phyloP scores from a whole-genome alignment of 1,284 basidiomycete species.

The Austropuccinia psidii region DNA sequence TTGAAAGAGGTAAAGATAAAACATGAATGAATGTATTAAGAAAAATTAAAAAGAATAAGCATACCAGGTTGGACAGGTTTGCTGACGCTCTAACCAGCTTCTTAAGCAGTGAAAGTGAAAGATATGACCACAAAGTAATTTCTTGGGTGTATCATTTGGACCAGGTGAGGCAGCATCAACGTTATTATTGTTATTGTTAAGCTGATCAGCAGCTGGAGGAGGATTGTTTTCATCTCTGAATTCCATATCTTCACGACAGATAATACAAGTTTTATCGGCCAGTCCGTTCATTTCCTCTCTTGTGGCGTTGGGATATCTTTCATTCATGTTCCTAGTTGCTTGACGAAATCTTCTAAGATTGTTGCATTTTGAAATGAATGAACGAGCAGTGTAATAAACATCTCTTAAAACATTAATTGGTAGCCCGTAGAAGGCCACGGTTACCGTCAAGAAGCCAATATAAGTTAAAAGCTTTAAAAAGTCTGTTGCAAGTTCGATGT shows the following conservation, averaged over 20 bases:
- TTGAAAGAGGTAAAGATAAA: neutral
- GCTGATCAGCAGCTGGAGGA: neutral
- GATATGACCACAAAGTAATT: slow-evolving; percentile 88
- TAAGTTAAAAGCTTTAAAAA: slow-evolving; percentile 89
- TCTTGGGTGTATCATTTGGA: slow-evolving; percentile 92
- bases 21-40: neutral
- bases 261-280: slow-evolving; percentile 90
- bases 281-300: slow-evolving; percentile 68
- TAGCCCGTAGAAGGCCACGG: slow-evolving; percentile 87
- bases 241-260: slow-evolving; percentile 94
- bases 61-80: slow-evolving; percentile 87
- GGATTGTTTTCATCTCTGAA: slow-evolving; percentile 49
- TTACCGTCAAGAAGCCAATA: slow-evolving; percentile 81
- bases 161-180: slow-evolving; percentile 19
- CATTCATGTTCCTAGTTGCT: slow-evolving; percentile 94
- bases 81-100: slow-evolving; percentile 94
- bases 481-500: slow-evolving; percentile 87
- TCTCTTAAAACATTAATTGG: slow-evolving; percentile 94
- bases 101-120: slow-evolving; percentile 97
- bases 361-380: slow-evolving; percentile 75
- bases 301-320: slow-evolving; percentile 88
- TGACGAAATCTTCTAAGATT: slow-evolving; percentile 83
- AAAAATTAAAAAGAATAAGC: slow-evolving; percentile 42
- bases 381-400: slow-evolving; percentile 87
- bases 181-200: slow-evolving; percentile 44